Evolutionary conservation across 441 rosid genomes (phyloP).

Genomic region (Adansonia madagascariensis): DNA sequence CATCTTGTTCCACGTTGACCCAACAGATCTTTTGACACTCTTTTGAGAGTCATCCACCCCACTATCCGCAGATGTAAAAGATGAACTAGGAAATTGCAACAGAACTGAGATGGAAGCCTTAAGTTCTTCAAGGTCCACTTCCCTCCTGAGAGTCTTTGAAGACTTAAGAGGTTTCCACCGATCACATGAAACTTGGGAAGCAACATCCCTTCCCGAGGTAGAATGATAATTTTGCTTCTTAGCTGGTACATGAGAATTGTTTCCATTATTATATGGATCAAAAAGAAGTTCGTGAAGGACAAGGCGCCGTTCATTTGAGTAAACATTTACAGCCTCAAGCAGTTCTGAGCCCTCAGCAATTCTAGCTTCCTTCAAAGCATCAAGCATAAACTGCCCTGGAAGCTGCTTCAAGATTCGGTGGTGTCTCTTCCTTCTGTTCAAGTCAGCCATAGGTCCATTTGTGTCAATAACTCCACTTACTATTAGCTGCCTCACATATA

Average conservation of each 20-base stretch:
- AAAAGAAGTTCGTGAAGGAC: constrained; percentile 59
- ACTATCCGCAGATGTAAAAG: constrained; percentile 50
- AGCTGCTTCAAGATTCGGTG: constrained; percentile 81
- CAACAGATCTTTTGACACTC: constrained; percentile 66
- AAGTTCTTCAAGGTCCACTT: constrained; percentile 56
- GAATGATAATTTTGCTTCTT: constrained; percentile 53
- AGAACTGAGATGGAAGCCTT: constrained; percentile 74
- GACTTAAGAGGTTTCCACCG: constrained; percentile 51
- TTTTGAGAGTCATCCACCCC: constrained; percentile 69
- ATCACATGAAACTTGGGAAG: constrained; percentile 49
- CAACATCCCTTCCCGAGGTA: constrained; percentile 40
- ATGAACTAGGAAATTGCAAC: constrained; percentile 69
- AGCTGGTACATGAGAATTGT: constrained; percentile 39
- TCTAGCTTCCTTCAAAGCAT: constrained; percentile 68
- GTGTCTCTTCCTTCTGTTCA: constrained; percentile 73
- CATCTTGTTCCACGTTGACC: constrained; percentile 58
- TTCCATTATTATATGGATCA: constrained; percentile 40
- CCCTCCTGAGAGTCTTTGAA: constrained; percentile 50
- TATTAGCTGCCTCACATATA: constrained; percentile 92
- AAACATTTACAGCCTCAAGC: constrained; percentile 63
- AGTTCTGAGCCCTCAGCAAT: constrained; percentile 66
- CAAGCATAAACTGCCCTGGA: constrained; percentile 67
- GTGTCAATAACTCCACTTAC: constrained; percentile 87
- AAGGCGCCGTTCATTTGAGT: constrained; percentile 84
- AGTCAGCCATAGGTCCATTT: constrained; percentile 48